phyloP scores from a whole-genome alignment of 1,284 basidiomycete genomes.

The Ustilago vetiveriae region DNA sequence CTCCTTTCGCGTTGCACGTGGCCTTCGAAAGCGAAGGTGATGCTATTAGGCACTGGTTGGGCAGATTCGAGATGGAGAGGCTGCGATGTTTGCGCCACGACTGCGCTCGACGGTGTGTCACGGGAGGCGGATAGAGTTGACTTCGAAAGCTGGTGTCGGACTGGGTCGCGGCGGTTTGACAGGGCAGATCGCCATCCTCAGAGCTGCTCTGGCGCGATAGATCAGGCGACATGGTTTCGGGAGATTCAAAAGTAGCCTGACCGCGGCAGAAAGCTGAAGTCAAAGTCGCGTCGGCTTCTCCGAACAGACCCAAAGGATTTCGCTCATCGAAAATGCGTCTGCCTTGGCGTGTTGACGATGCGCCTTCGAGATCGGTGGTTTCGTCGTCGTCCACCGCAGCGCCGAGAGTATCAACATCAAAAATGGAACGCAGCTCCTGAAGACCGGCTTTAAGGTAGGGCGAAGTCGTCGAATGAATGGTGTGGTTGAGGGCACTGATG shows the following conservation, averaged over 20 bases:
- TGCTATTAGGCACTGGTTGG: slow-evolving; percentile 1
- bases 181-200: slow-evolving; percentile 14
- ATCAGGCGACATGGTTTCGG: slow-evolving; percentile 16
- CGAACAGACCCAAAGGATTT: slow-evolving; percentile 2
- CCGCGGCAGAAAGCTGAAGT: slow-evolving; percentile 4
- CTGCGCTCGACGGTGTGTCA: slow-evolving; percentile 18
- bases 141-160: slow-evolving; percentile 18
- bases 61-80: slow-evolving; percentile 26
- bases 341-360: slow-evolving; percentile 10
- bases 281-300: background rate
- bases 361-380: slow-evolving; percentile 26
- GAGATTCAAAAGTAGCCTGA: slow-evolving; percentile 18
- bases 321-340: background rate
- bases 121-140: slow-evolving; percentile 29
- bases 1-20: background rate
- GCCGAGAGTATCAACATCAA: slow-evolving; percentile 53
- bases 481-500: slow-evolving; percentile 35
- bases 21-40: background rate
- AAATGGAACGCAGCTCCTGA: slow-evolving; percentile 56
- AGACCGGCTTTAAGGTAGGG: slow-evolving; percentile 54
- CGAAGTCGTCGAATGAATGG: slow-evolving; percentile 41
- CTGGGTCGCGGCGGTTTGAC: background rate
- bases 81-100: slow-evolving; percentile 42
- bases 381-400: slow-evolving; percentile 15
- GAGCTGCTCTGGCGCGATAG: slow-evolving; percentile 34